Base-by-base conservation (phyloP, 2,329 filamentous ascomycete species). In the Colletotrichum musicola region DNA sequence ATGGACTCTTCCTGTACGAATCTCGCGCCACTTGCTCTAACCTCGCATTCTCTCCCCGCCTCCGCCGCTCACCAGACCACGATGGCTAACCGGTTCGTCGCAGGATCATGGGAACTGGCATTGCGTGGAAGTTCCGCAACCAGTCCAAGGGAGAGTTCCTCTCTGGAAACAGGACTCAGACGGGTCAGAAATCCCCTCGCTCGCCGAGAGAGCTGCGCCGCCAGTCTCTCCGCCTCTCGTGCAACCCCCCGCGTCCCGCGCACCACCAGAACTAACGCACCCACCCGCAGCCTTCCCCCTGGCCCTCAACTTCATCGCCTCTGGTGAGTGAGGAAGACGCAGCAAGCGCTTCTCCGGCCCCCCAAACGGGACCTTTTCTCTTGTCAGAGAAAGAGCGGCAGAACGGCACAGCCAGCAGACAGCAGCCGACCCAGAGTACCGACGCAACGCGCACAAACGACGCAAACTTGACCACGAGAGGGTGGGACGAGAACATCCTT, bases 231-330 rank as follows among this genome's bases (percentile, higher is more conserved):
- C 14, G 16, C 4, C 5, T 27, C 62, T 22, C 50, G 13, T 12
- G 46, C 40, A 42, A 42, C 40, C 40, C 40, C 40, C n/a, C 16
- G 44, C 18, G 44, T 46, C 44, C 12, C 9, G 10, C n/a, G n/a
- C 10, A 20, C 7, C 18, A 42, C 18, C 18, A 22, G 18, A 60
- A 68, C 62, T 83, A 73, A 83, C 77, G 69, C 58, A 12, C 18
- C 7, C 35, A 25, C 63, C 49, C 56, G 69, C 75, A 96, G 93
- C 92, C 73, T 83, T 94, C 72, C 93, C 93, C 74, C 84, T 96
- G 81, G 92, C 93, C 80, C 86, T 96, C 78, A 96, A 96, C 83
- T 96, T 96, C 84, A 93, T 96, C 83, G 93, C 93, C 80, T 93
- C 93, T 84, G 92, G 93, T 96, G 90, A 95, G 93, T 95, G 81